phyloP scores from a whole-genome alignment of 805 yeast genomes.

The Sugiyamaella boreocaroliniensis region DNA sequence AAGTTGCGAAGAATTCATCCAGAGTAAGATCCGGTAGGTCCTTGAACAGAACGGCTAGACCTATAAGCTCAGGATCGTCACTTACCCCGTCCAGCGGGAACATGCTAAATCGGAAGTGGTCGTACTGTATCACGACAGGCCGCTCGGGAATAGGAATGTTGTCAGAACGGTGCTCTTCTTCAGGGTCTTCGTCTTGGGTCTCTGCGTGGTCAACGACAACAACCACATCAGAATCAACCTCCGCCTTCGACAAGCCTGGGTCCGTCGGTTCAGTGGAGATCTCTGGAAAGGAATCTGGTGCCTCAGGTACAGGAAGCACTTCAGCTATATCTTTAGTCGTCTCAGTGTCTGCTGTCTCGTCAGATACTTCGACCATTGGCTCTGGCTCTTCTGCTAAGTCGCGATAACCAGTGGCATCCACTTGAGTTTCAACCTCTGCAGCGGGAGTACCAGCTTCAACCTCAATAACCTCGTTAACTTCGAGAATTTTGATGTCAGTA shows the following conservation, averaged over 20 bases:
- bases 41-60: not conserved
- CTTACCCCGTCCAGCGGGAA: not conserved
- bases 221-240: not conserved
- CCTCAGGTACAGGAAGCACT: too few species aligned
- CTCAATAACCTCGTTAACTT: not conserved
- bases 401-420: not conserved
- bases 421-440: not conserved
- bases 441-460: not conserved
- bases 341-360: not conserved
- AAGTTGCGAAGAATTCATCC: constrained; percentile 15
- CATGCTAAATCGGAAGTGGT: not conserved
- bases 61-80: not conserved
- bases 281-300: not conserved
- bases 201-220: not conserved
- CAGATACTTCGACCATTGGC: not conserved
- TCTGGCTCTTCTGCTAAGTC: not conserved
- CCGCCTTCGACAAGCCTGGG: not conserved
- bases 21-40: constrained; percentile 6
- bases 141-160: not conserved
- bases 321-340: not conserved
- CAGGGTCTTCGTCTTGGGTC: not conserved
- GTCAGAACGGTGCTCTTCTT: not conserved
- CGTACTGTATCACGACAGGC: not conserved
- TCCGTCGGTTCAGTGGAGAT: not conserved
- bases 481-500: not conserved